These are phyloP conservation scores for Melampsora larici-populina DNA, from an alignment of 1,284 basidiomycete genomes.

Conservation along the genomic window DNA sequence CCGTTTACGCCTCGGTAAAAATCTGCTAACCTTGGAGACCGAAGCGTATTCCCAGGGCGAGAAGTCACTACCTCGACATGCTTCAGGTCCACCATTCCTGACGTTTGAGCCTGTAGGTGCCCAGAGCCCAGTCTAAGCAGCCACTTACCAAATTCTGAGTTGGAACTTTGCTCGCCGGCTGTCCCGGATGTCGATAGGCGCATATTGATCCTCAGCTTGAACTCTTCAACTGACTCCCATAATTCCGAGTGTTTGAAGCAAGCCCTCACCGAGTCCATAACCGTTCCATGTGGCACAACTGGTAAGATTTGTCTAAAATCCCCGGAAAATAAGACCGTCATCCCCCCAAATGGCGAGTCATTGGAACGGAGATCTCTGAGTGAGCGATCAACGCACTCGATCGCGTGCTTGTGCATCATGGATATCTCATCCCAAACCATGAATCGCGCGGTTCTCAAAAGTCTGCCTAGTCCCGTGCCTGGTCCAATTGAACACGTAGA, in stretches of 20 bases:
- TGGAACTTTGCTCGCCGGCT: neutral
- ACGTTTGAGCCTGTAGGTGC: neutral
- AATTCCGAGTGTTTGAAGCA: neutral
- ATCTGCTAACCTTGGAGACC: too few relatives aligned
- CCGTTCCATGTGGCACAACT: neutral
- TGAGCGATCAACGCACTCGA: neutral
- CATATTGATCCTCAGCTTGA: neutral
- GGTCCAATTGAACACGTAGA: neutral
- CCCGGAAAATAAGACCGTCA: too few relatives aligned
- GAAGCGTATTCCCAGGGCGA: too few relatives aligned
- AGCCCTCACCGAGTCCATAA: neutral
- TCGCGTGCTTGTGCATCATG: neutral
- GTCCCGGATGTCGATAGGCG: neutral
- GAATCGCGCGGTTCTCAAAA: neutral
- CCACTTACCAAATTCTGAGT: neutral
- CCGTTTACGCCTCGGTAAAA: too few relatives aligned
- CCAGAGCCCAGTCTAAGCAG: neutral
- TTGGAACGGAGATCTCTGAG: neutral
- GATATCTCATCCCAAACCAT: constrained; percentile 19
- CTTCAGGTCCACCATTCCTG: too few relatives aligned
- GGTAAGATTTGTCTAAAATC: constrained; percentile 14
- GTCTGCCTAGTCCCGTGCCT: neutral
- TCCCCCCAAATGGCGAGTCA: neutral
- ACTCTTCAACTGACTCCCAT: neutral
- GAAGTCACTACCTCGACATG: too few relatives aligned